Evolutionary conservation across 75 land plant species (phyloP), one percentile per base, ranked within the genome.

Genomic region (Pinus albicaulis): DNA sequence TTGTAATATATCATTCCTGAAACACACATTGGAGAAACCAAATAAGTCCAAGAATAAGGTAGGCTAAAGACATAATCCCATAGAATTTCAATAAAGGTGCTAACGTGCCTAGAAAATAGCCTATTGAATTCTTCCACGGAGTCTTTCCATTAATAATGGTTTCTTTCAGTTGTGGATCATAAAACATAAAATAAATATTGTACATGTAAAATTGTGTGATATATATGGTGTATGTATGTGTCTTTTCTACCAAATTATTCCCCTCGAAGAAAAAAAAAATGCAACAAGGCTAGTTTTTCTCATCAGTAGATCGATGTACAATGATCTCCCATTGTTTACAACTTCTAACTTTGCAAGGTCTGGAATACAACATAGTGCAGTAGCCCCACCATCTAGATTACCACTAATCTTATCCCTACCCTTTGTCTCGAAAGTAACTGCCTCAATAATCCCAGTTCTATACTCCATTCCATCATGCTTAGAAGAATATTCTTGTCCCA

Each of bases 81-180:
- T 78, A 86, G 55, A 86, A 86, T 53, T 74, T 66, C 81, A 86
- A 38, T 22, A 86, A 62, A 3, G 86, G 87, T 53, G 77, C 81
- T 82, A 86, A 84, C 60, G 78, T 80, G 24, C 88, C 88, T n/a
- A 86, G 88, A 4, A 86, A 57, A 59, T 86, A 86, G 16, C 88
- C 88, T 16, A 59, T 60, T 28, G 86, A 86, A 70, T 86, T 86
- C 71, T 77, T 82, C 88, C 88, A 86, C 57, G 80, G 56, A 25
- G 88, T 83, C 53, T 58, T 71, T 0, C 88, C 88, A n/a, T 57
- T 76, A 36, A 86, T 73, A 22, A 74, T 53, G 2, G 70, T 55
- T 25, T 79, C 86, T 28, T 77, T 57, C 1, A 86, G 79, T 31
- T 72, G 56, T 16, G 88, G 88, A 60, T 86, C 86, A 74, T 86